Evolutionary conservation across 2,329 filamentous ascomycete species (phyloP), one percentile per base, ranked within the genome.

Genomic region (Pseudohalonectria lignicola): DNA sequence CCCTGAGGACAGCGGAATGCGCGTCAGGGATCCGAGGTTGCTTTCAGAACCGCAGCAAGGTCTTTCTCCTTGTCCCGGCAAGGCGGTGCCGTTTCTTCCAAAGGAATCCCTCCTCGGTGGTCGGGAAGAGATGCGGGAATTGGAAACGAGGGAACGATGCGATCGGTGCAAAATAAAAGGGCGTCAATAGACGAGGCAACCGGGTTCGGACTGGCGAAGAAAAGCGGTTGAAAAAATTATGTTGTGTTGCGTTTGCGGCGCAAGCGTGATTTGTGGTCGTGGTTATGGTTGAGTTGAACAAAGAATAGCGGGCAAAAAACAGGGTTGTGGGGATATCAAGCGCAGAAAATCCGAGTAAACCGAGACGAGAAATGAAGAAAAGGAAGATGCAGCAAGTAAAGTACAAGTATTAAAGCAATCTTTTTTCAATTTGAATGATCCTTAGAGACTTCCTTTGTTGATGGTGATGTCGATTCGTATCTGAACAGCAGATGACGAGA

Each of bases 361-460:
- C 50, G 50, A 49, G 51, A 53, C 52, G 51, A 49, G 54, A 31
- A 21, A 50, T 41, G 46, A 43, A 45, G 34, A 37, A 34, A 34
- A 41, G 23, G 31, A 23, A 28, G 31, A 16, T 36, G 20, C 10
- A 4, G 17, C 21, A 29, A 34, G 37, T 37, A 41, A 31, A 37
- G 19, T 41, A 41, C 39, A 41, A 41, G 51, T 52, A 62, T 61
- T 56, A 61, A 59, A 54, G 53, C 38, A 41, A 42, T 42, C 47
- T 26, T 26, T 26, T 26, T 26, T 26, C 23, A 26, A 26, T 26
- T 12, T 26, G 23, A 46, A 47, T 43, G 46, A 46, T 26, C 12
- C 12, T 26, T 26, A 7, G 8, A 12, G 7, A 7, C 23, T 26
- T 26, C 23, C 12, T 7, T 26, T 26, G 23, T 7, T 26, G 23